Percentiles rank a stretch among this genome's conserved stretches.
These are phyloP conservation scores for Baffinella frigidus DNA, from an alignment of 208 protist species.

Conservation along the genomic window DNA sequence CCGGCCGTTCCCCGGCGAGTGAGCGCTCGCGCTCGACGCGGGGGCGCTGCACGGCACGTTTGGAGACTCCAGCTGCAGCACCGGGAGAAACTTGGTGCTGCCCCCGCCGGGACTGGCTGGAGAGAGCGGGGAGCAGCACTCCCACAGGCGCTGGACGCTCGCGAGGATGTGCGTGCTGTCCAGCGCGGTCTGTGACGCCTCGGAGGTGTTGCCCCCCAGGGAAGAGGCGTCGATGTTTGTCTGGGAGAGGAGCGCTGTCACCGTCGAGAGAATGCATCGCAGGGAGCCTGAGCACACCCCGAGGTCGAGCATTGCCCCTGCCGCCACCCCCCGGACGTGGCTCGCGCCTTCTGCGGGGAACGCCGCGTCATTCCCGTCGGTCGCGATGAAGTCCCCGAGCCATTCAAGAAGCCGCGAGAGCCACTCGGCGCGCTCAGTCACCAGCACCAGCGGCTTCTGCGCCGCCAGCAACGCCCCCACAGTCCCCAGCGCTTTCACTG, in stretches of 20 bases:
- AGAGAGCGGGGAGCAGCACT: neutral
- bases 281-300: conserved; percentile 35
- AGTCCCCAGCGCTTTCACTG: neutral
- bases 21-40: neutral
- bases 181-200: neutral
- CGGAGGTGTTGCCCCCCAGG: no score
- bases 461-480: neutral
- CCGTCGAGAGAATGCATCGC: conserved; percentile 4
- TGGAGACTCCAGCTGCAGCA: neutral
- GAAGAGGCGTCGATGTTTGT: neutral
- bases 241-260: neutral
- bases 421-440: neutral
- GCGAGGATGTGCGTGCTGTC: neutral
- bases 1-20: neutral
- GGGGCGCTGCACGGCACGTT: neutral
- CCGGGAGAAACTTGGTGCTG: neutral
- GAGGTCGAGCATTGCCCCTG: conserved; percentile 12
- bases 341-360: neutral
- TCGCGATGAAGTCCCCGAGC: neutral
- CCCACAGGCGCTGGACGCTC: neutral
- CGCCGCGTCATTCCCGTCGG: neutral
- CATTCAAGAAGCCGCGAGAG: conserved; percentile 17
- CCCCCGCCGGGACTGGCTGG: conserved; percentile 1
- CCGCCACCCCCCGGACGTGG: neutral
- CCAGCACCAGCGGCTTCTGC: conserved; percentile 1